Evolutionary conservation across 2,329 filamentous ascomycete species (phyloP).

Genomic region (Fusarium burgessii): DNA sequence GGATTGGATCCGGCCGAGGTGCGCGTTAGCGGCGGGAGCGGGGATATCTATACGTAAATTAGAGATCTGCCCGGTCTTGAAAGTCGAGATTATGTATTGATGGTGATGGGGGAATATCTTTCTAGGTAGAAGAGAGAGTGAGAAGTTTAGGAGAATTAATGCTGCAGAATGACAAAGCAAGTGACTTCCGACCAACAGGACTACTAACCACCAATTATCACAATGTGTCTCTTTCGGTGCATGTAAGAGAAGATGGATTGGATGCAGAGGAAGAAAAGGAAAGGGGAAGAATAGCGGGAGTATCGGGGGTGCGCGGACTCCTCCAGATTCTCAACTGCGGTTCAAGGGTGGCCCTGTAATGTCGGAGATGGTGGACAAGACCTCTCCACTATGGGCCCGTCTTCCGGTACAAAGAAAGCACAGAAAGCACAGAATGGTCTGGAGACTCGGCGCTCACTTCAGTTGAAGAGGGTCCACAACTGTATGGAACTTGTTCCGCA

Average conservation of each 20-base stretch:
- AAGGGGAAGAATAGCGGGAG: slow-evolving; percentile 28
- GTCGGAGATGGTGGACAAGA: slow-evolving; percentile 44
- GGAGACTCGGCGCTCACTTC: slow-evolving; percentile 26
- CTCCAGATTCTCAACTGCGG: slow-evolving; percentile 40
- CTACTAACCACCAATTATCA: neutral
- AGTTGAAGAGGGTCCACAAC: slow-evolving; percentile 26
- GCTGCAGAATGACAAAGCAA: neutral
- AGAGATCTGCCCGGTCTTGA: slow-evolving; percentile 18
- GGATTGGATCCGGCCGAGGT: slow-evolving; percentile 26
- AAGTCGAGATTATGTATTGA: neutral
- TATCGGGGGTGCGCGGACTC: slow-evolving; percentile 36
- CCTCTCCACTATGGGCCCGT: slow-evolving; percentile 38
- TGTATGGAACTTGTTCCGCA: slow-evolving; percentile 25
- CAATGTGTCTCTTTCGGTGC: neutral
- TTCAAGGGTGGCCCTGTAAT: slow-evolving; percentile 29
- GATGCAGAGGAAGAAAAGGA: slow-evolving; percentile 11
- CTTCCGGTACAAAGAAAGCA: slow-evolving; percentile 24
- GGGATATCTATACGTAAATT: slow-evolving; percentile 28
- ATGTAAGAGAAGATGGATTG: slow-evolving; percentile 8
- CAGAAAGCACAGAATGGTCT: slow-evolving; percentile 14
- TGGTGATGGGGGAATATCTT: neutral
- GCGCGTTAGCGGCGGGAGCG: slow-evolving; percentile 37
- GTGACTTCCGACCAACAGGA: neutral
- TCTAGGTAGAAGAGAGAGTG: neutral
- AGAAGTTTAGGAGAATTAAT: neutral